Evolutionary conservation across 306 rosid genomes (phyloP), one percentile per base, ranked within the genome.

Genomic region (Dalbergia cultrata): DNA sequence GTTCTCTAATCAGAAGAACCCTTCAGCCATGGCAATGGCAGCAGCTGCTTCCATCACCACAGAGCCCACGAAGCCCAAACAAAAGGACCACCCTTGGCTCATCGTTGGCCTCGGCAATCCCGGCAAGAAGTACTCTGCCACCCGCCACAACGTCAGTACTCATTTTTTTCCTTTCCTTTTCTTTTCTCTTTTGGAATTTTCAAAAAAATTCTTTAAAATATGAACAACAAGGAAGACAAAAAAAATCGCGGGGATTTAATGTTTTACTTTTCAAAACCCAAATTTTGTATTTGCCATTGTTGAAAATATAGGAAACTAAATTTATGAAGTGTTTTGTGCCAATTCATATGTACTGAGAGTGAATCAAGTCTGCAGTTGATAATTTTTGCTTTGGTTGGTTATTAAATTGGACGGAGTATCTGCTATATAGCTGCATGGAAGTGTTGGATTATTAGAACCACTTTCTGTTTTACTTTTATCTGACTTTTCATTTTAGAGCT

Each of bases 81-180:
- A 80, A 79, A 82, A 75, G 45, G 77, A 80, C n/a, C 94, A 80
- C n/a, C 94, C 92, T 21, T 92, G 97, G 97, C 89, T 92, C 47
- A 82, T 92, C 21, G 92, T 92, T 50, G 97, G 97, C 61, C 97
- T 92, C n/a, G 95, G 97, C 9, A 92, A 92, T 75, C 97, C 97
- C 0, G 97, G 95, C 75, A 90, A 90, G 75, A 88, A 72, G 73
- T 92, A 35, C 84, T 34, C 82, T 26, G 71, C 68, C 22, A 92
- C 93, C 21, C 97, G 95, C 81, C 97, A 92, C 78, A 92, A 89
- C 76, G 95, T 92, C 68, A 67, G 87, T 89, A 69, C 44, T 13
- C 21, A n/a, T 41, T 18, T 50, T 39, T 33, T 61, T n/a, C 18
- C 33, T 47, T 37, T 67, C 6, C 53, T 11, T 13, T 69, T 12